A percentile compares a stretch with the other conserved stretches of the same genome.
Evolutionary conservation across 1,284 basidiomycete species (phyloP).

Genomic region (Tranzscheliella williamsii): DNA sequence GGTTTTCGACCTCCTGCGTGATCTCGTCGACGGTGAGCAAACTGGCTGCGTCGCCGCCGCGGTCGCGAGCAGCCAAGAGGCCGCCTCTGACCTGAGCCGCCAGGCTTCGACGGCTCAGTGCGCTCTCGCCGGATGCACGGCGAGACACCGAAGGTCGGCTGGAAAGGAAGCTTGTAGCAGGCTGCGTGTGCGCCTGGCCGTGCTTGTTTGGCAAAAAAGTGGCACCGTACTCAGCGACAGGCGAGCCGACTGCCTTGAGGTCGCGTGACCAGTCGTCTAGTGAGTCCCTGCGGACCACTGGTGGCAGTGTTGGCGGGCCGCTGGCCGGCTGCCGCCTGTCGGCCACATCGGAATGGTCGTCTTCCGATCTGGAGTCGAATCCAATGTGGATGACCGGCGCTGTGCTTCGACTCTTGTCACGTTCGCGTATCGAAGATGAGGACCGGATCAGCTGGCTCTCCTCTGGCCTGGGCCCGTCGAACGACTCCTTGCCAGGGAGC

Average conservation of each 20-base stretch:
- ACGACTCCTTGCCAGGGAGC: conserved; percentile 42
- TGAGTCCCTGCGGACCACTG: conserved; percentile 40
- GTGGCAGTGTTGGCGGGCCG: conserved; percentile 41
- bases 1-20: conserved; percentile 90
- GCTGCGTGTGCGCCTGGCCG: background rate
- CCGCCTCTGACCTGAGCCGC: conserved; percentile 42
- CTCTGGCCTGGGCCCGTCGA: conserved; percentile 7
- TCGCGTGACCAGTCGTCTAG: conserved; percentile 51
- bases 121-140: conserved; percentile 45
- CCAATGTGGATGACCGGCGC: conserved; percentile 42
- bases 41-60: conserved; percentile 79
- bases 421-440: conserved; percentile 5
- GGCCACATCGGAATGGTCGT: conserved; percentile 1
- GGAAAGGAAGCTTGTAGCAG: background rate
- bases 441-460: conserved; percentile 10
- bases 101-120: conserved; percentile 41
- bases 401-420: background rate
- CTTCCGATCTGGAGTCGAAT: conserved; percentile 27
- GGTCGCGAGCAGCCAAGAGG: conserved; percentile 64
- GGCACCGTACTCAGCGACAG: conserved; percentile 11
- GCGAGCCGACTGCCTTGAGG: conserved; percentile 42
- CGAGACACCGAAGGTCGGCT: conserved; percentile 31
- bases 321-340: background rate
- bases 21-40: conserved; percentile 96
- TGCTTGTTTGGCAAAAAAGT: background rate